A percentile compares a stretch with the other conserved stretches of the same genome.
Evolutionary conservation across 768 basidiomycete species (phyloP).

Genomic region (Leccinum incarnatum): DNA sequence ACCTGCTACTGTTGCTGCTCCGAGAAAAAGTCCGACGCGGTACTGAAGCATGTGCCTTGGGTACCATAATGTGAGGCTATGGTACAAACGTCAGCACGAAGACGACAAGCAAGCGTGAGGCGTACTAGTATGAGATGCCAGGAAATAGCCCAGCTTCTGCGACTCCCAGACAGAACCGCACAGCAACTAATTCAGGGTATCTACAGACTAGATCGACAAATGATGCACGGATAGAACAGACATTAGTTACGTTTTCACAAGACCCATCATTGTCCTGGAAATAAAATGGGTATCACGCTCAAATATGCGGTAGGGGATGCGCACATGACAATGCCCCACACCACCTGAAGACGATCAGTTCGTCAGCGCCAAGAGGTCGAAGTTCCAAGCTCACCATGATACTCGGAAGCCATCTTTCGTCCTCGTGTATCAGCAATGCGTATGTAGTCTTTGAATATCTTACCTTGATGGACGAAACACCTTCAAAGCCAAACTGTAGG

Average conservation of each 20-base stretch:
- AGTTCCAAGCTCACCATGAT: conserved; percentile 47
- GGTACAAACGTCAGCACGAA: neutral
- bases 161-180: conserved; percentile 57
- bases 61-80: conserved; percentile 66
- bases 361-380: neutral
- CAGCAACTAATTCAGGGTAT: conserved; percentile 59
- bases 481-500: conserved; percentile 45
- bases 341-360: conserved; percentile 36
- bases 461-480: conserved; percentile 62
- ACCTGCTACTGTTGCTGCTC: conserved; percentile 61
- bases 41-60: conserved; percentile 58
- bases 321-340: conserved; percentile 66
- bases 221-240: neutral
- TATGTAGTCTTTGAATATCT: conserved; percentile 4
- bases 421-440: neutral
- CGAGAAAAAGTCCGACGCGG: conserved; percentile 63
- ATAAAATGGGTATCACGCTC: neutral
- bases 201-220: conserved; percentile 30
- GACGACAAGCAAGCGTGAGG: neutral
- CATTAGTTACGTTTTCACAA: conserved; percentile 55
- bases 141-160: conserved; percentile 74
- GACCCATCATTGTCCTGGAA: conserved; percentile 58
- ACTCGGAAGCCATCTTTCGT: conserved; percentile 56
- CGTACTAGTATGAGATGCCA: conserved; percentile 71
- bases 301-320: conserved; percentile 3